Percentiles rank a stretch among this genome's conserved stretches.
Evolutionary conservation across 225 moss, liverwort and hornwort genomes (phyloP).

Genomic region (Antitrichia curtipendula): DNA sequence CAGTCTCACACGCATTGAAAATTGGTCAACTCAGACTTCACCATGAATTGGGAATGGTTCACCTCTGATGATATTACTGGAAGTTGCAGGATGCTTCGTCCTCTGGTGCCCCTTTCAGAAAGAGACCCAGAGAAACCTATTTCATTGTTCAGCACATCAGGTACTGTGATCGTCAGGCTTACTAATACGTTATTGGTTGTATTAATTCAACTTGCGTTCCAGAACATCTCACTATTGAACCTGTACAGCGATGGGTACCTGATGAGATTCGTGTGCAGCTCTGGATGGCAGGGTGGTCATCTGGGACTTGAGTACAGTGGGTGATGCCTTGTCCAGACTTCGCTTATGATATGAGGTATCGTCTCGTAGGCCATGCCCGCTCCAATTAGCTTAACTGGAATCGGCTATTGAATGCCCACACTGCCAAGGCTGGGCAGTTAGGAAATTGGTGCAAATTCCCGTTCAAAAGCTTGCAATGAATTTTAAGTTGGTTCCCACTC

Average conservation of each 20-base stretch:
- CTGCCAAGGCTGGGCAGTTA: neutral
- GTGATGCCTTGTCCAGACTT: slow-evolving; percentile 38
- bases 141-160: slow-evolving; percentile 83
- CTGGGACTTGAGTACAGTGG: slow-evolving; percentile 73
- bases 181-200: neutral
- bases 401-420: neutral
- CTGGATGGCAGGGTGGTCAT: slow-evolving; percentile 83
- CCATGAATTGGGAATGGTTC: neutral
- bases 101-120: slow-evolving; percentile 45
- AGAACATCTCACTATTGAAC: neutral
- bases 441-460: neutral
- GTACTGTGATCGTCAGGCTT: too few species aligned
- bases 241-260: neutral
- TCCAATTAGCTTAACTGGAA: neutral
- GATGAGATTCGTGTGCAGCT: slow-evolving; percentile 26
- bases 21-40: neutral
- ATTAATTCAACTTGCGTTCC: neutral
- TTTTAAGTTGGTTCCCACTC: neutral
- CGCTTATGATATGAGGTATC: slow-evolving; percentile 53
- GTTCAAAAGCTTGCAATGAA: neutral
- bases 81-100: slow-evolving; percentile 60
- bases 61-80: neutral
- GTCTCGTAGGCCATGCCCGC: neutral
- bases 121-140: slow-evolving; percentile 46
- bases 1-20: neutral